Evolutionary conservation across 2,329 filamentous ascomycete species (phyloP).

Genomic region (Colletotrichum spaethianum): DNA sequence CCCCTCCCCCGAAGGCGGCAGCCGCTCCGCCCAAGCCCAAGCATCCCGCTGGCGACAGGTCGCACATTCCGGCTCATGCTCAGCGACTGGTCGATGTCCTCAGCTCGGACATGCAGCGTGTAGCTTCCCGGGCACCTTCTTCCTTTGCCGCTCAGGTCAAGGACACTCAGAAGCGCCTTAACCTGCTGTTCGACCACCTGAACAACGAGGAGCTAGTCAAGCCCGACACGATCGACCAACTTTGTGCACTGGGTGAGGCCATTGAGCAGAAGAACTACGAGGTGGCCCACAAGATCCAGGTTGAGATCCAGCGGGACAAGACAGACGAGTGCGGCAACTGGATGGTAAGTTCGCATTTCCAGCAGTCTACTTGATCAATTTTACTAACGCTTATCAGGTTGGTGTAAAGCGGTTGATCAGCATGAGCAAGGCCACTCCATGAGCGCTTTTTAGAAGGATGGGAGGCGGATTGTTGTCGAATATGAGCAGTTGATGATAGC

Average conservation of each 20-base stretch:
- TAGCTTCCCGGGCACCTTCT: slow-evolving; percentile 88
- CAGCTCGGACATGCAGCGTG: slow-evolving; percentile 86
- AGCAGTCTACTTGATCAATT: slow-evolving; percentile 1
- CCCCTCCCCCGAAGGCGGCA: slow-evolving; percentile 63
- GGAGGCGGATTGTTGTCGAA: neutral
- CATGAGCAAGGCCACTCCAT: slow-evolving; percentile 84
- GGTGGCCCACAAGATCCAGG: slow-evolving; percentile 76
- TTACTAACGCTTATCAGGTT: slow-evolving; percentile 68
- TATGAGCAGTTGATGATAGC: slow-evolving; percentile 36
- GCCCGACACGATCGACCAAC: slow-evolving; percentile 80
- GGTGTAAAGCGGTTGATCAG: slow-evolving; percentile 83
- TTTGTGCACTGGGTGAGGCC: slow-evolving; percentile 75
- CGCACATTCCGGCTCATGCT: slow-evolving; percentile 85
- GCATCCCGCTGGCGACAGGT: slow-evolving; percentile 88
- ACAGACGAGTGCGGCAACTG: slow-evolving; percentile 87
- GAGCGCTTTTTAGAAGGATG: slow-evolving; percentile 41
- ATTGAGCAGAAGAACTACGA: slow-evolving; percentile 80
- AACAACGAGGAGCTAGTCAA: slow-evolving; percentile 95
- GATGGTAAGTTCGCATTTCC: slow-evolving; percentile 78
- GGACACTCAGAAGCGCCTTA: slow-evolving; percentile 93
- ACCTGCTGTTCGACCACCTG: slow-evolving; percentile 94
- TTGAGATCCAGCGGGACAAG: slow-evolving; percentile 83
- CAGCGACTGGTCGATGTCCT: slow-evolving; percentile 87
- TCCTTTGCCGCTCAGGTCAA: slow-evolving; percentile 90
- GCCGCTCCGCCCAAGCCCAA: slow-evolving; percentile 70